These are phyloP conservation scores for Ogataea nakhonphanomensis DNA, from an alignment of 805 yeast species.

Conservation along the genomic window DNA sequence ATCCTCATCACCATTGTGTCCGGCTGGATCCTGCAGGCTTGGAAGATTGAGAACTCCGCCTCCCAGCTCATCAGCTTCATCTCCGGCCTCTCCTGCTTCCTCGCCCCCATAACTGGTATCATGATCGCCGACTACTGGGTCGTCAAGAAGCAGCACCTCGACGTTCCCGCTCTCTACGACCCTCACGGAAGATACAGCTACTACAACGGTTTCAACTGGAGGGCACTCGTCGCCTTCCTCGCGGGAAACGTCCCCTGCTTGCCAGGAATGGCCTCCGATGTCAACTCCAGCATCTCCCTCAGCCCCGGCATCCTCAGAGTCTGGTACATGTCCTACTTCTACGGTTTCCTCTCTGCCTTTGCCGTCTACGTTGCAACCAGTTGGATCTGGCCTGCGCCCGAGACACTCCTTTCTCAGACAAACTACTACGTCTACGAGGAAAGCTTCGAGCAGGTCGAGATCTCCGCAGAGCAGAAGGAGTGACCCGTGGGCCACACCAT, in stretches of 20 bases:
- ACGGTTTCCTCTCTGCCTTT: constrained; percentile 30
- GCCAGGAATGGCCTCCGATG: constrained; percentile 36
- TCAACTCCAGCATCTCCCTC: constrained; percentile 25
- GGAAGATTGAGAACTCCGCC: constrained; percentile 38
- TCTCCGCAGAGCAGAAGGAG: too few species aligned
- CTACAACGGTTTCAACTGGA: constrained; percentile 42
- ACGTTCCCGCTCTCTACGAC: constrained; percentile 35
- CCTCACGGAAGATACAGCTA: constrained; percentile 38
- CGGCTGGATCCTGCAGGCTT: constrained; percentile 40
- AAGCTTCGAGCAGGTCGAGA: too few species aligned
- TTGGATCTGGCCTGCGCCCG: constrained; percentile 19
- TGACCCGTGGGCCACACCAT: too few species aligned
- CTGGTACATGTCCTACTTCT: constrained; percentile 32
- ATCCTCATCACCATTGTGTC: constrained; percentile 31
- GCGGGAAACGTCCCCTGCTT: constrained; percentile 38
- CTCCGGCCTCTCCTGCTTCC: constrained; percentile 36
- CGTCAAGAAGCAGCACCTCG: constrained; percentile 35
- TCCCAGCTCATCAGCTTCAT: constrained; percentile 36
- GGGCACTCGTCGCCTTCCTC: constrained; percentile 39
- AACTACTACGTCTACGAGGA: too few species aligned
- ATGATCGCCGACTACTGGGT: constrained; percentile 39
- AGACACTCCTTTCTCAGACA: too few species aligned
- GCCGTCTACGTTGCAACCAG: constrained; percentile 24
- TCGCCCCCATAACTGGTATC: constrained; percentile 39
- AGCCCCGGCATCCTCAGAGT: constrained; percentile 25